Evolutionary conservation across 441 rosid genomes (phyloP), one percentile per base, ranked within the genome.

Genomic region (Adansonia grandidieri): DNA sequence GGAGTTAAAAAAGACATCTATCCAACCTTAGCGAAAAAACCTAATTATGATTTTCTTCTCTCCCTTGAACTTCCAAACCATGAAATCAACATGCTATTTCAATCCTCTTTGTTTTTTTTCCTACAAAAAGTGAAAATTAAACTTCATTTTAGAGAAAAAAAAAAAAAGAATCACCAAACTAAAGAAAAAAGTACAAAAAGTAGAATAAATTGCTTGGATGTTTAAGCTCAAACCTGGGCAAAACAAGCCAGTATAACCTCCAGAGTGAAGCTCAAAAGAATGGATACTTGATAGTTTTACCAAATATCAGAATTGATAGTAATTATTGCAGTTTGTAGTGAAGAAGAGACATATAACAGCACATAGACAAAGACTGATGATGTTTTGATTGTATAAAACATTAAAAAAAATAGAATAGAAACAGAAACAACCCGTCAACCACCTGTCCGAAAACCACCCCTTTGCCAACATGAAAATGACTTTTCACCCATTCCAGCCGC

Each of bases 391-490:
- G 15, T 47, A 61, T 75, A 75, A 51, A 68, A 65, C 50, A 71
- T 37, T 71, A 50, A 54, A 57, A 57, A 60, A 50, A 53, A 82
- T 48, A 76, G 58, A 58, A 64, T 47, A 54, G 77, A 20, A 11
- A 10, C 57, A 47, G 82, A 51, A 28, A 65, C 32, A 67, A 82
- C 75, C 71, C 75, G 85, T 87, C 91, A 83, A 84, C 88, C 85
- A 85, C 91, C 88, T 40, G 54, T 61, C 63, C 66, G 94, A 91
- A 88, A 91, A 85, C 85, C 84, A 91, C 87, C 76, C 76, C 78
- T 83, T 88, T 84, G 83, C 92, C 82, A 75, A 87, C 80, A 80
- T 4, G 97, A 91, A 87, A 81, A 86, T 67, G 95, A 91, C 90
- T 60, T 62, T 75, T 81, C 88, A 95, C 88, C 97, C 81, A 82